phyloP scores from a whole-genome alignment of 768 basidiomycete species.

The Podaxis rugospora region DNA sequence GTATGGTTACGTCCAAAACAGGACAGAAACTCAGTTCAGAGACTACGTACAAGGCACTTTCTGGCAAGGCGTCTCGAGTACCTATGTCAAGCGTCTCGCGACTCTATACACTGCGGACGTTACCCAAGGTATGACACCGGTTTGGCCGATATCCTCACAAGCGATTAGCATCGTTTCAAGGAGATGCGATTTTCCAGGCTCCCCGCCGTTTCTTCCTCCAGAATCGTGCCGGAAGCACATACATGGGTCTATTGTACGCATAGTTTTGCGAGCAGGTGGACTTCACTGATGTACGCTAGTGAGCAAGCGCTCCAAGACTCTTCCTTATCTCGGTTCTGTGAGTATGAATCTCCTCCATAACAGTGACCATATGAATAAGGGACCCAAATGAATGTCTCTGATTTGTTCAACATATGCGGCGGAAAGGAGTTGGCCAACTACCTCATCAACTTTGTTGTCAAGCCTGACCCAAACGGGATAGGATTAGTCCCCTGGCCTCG shows the following conservation, averaged over 20 bases:
- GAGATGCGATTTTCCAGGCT: slow-evolving; percentile 47
- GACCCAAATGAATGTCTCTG: slow-evolving; percentile 35
- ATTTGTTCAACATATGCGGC: slow-evolving; percentile 30
- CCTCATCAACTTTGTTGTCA: slow-evolving; percentile 37
- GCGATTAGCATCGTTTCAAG: slow-evolving; percentile 43
- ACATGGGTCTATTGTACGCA: slow-evolving; percentile 39
- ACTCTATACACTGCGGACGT: slow-evolving; percentile 31
- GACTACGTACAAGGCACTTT: slow-evolving; percentile 23
- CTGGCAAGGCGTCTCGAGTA: slow-evolving; percentile 18
- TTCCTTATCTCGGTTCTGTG: slow-evolving; percentile 39
- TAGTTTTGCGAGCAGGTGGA: background rate
- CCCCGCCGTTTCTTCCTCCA: slow-evolving; percentile 47
- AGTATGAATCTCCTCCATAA: slow-evolving; percentile 11
- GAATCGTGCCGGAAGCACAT: slow-evolving; percentile 32
- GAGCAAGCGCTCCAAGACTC: slow-evolving; percentile 34
- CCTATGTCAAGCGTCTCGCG: slow-evolving; percentile 17
- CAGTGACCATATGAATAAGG: background rate
- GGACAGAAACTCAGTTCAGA: slow-evolving; percentile 16
- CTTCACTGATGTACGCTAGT: slow-evolving; percentile 22
- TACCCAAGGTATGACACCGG: slow-evolving; percentile 42
- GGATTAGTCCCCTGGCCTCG: slow-evolving; percentile 38
- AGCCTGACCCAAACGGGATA: slow-evolving; percentile 39
- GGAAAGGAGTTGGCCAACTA: slow-evolving; percentile 31
- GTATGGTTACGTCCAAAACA: background rate
- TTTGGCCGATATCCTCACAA: slow-evolving; percentile 38